Conservation (phyloP, 495 filamentous ascomycete species). For the Daldinia grandis region DNA sequence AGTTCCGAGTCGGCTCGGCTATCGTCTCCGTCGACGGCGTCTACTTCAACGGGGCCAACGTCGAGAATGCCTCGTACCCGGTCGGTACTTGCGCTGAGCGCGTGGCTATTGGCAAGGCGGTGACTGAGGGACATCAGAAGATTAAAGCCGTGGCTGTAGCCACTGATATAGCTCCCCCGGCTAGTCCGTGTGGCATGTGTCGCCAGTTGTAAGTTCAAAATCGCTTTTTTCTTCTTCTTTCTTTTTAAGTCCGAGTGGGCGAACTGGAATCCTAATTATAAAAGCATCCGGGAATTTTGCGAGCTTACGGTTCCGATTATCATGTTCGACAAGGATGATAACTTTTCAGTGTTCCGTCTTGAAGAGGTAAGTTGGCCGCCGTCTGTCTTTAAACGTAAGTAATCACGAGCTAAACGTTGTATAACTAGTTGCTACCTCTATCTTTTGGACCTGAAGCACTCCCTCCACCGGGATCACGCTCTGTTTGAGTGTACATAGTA, state of each 20-base stretch:
- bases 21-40: slow-evolving; percentile 71
- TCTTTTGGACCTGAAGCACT: slow-evolving; percentile 75
- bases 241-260: not conserved
- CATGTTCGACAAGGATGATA: slow-evolving; percentile 84
- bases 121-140: slow-evolving; percentile 69
- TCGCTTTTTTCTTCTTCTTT: not conserved
- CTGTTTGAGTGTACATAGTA: slow-evolving; percentile 2
- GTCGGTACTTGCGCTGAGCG: slow-evolving; percentile 95
- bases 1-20: slow-evolving; percentile 88
- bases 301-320: slow-evolving; percentile 75
- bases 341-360: slow-evolving; percentile 74
- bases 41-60: slow-evolving; percentile 80
- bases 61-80: slow-evolving; percentile 93
- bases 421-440: slow-evolving; percentile 69
- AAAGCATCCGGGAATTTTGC: slow-evolving; percentile 83
- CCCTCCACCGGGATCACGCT: slow-evolving; percentile 43
- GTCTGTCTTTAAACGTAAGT: slow-evolving; percentile 18
- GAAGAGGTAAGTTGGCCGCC: slow-evolving; percentile 65
- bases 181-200: slow-evolving; percentile 78
- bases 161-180: slow-evolving; percentile 78
- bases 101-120: slow-evolving; percentile 82
- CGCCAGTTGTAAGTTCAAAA: slow-evolving; percentile 61
- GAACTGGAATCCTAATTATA: not conserved
- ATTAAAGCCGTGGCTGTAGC: slow-evolving; percentile 89
- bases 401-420: slow-evolving; percentile 11